These are phyloP conservation scores for Cryptosporidium tyzzeri DNA, from an alignment of 169 alveolate genomes.

Conservation along the genomic window DNA sequence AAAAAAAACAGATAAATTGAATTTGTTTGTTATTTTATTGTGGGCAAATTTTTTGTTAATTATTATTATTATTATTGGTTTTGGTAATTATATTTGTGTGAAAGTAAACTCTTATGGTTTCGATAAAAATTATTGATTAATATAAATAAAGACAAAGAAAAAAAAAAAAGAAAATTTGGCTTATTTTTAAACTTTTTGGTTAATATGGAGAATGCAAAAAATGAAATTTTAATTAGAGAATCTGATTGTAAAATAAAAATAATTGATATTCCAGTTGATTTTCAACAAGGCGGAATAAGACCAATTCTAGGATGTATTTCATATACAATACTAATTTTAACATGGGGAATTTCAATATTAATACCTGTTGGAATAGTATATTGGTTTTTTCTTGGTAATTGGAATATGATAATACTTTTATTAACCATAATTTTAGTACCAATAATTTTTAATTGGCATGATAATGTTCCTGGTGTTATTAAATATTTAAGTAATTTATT, in stretches of 20 bases:
- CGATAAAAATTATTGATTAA: neutral
- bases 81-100: neutral
- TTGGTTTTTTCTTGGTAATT: constrained; percentile 23
- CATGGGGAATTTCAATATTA: constrained; percentile 38
- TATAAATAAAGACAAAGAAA: neutral
- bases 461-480: constrained; percentile 19
- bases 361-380: constrained; percentile 27
- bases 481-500: constrained; percentile 20
- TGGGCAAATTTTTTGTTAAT: neutral
- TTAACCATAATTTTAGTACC: constrained; percentile 20
- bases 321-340: constrained; percentile 40
- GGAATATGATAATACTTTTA: neutral
- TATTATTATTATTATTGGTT: neutral
- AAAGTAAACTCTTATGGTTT: neutral
- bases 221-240: neutral
- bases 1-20: neutral
- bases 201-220: neutral
- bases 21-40: neutral
- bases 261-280: constrained; percentile 15
- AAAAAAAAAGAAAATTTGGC: too few species aligned
- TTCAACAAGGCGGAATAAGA: neutral
- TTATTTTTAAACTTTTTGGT: neutral
- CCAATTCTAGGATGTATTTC: constrained; percentile 39
- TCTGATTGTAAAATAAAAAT: neutral
- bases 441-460: constrained; percentile 6